Conservation (phyloP, 129 eudicot genomes). For the Smallanthus sonchifolius region DNA sequence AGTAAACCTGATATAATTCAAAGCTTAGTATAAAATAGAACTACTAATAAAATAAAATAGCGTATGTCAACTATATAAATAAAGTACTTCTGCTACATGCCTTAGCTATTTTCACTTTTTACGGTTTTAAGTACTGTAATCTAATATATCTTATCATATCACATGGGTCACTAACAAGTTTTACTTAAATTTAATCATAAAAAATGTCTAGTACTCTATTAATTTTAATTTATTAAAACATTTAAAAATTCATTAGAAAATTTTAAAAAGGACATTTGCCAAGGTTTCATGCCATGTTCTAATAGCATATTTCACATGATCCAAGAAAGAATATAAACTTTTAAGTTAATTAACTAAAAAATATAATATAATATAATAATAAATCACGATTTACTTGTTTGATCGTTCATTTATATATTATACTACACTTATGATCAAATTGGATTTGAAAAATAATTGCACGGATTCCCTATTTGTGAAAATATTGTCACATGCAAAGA, state of each 20-base stretch:
- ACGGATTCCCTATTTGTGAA: neutral
- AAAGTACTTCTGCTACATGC: no score
- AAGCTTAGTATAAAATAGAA: no score
- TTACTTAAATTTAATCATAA: constrained; percentile 5
- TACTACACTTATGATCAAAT: neutral
- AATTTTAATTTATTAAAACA: neutral
- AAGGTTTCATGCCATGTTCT: constrained; percentile 46
- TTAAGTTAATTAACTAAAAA: neutral
- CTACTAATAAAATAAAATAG: no score
- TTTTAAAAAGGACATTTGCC: constrained; percentile 25
- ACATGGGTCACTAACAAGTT: constrained; percentile 47
- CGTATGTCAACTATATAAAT: no score
- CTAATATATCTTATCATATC: neutral
- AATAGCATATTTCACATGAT: constrained; percentile 51
- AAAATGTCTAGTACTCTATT: constrained; percentile 20
- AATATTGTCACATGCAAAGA: constrained; percentile 18
- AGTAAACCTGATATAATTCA: no score
- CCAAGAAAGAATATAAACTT: constrained; percentile 33
- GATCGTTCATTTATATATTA: constrained; percentile 21
- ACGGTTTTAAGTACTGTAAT: no score
- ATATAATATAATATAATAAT: neutral
- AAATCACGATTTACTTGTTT: constrained; percentile 31
- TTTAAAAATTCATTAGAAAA: constrained; percentile 7
- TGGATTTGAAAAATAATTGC: constrained; percentile 24
- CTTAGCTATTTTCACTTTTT: no score